Evolutionary conservation across 306 rosid genomes (phyloP), one percentile per base, ranked within the genome.

Genomic region (Cicer chorassanicum): DNA sequence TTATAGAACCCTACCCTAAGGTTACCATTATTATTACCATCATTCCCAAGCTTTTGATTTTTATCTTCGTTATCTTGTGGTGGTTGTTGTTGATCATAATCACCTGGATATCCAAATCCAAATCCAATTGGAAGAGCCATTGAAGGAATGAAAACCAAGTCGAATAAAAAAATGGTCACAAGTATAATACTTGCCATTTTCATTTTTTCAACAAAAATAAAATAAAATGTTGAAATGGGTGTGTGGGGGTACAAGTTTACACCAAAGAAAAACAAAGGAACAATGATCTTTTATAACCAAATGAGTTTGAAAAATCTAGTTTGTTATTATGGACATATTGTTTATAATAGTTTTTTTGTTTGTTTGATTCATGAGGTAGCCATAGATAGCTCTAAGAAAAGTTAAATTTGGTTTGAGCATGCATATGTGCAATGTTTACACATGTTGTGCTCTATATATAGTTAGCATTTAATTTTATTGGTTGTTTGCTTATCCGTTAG

Each of bases 1-100:
- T 1, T 6, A 15, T 93, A 91, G 77, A 68, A 93, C 5, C 84
- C 85, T 15, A 1, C 15, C 56, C 0, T 43, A 10, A 84, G 80
- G 6, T 49, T 41, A 19, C 9, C 18, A 18, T 24, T 41, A 29
- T 12, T 34, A 12, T 41, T 12, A 65, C 0, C 6, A 4, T 0
- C 53, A 9, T 0, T 2, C n/a, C 2, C 10, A 29, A 0, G 9
- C 0, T 6, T 9, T 13, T 19, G 34, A 9, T 51, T 18, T 2
- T 43, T 9, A 3, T 1, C 29, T 14, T 38, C 10, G 1, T 0
- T 21, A 46, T 16, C 24, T 2, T 7, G 0, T 14, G 11, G 3
- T 8, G 13, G 14, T 29, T 2, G 6, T 59, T 12, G 9, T 55
- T 15, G 16, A 9, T 9, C 1, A 29, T 3, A 36, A 9, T 0